Conservation (phyloP, 2,329 filamentous ascomycete genomes). For the Diaporthe velutina region DNA sequence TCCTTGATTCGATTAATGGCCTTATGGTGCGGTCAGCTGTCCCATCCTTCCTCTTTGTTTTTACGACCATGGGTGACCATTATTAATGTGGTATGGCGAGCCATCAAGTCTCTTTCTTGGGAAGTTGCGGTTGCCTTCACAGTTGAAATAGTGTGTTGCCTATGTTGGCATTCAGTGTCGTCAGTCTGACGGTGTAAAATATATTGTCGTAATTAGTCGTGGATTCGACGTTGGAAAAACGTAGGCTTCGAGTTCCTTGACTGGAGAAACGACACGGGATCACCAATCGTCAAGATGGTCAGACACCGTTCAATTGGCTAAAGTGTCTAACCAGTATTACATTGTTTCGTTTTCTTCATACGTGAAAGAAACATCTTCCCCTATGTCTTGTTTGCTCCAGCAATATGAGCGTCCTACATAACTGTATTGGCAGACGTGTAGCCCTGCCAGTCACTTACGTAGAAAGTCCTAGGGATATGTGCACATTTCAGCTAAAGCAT, state of each 20-base stretch:
- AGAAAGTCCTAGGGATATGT: too few relatives aligned
- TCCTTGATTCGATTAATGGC: background rate
- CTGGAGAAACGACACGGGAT: background rate
- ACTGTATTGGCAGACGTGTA: too few relatives aligned
- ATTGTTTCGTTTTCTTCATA: too few relatives aligned
- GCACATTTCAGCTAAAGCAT: too few relatives aligned
- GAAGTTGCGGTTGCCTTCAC: background rate
- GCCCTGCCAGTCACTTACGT: too few relatives aligned
- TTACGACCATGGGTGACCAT: background rate
- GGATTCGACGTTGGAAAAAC: background rate
- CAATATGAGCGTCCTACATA: too few relatives aligned
- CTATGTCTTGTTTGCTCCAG: too few relatives aligned
- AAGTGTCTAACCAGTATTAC: too few relatives aligned
- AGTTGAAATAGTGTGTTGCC: background rate
- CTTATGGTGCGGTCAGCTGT: background rate
- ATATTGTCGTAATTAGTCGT: background rate
- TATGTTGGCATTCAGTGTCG: background rate
- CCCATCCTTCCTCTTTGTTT: background rate
- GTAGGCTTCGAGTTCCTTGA: background rate
- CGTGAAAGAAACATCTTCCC: too few relatives aligned
- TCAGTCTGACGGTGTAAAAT: background rate
- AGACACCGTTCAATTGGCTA: too few relatives aligned
- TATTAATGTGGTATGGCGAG: background rate
- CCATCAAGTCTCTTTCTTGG: too few relatives aligned
- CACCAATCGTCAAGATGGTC: too few relatives aligned